Evolutionary conservation across 306 rosid genomes (phyloP).

Genomic region (Styphnolobium japonicum): DNA sequence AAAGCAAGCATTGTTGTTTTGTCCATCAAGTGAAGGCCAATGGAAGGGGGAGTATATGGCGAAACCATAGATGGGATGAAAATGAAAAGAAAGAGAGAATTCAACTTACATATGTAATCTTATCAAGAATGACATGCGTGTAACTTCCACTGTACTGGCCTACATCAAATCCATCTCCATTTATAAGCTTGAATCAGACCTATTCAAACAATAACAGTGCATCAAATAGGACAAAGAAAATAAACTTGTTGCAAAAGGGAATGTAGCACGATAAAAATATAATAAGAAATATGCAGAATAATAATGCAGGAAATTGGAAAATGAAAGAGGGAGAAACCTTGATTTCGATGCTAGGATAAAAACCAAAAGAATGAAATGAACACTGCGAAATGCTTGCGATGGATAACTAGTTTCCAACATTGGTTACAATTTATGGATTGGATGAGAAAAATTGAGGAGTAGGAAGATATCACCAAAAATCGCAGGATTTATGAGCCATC

Average conservation of each 20-base stretch:
- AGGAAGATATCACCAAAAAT: not conserved
- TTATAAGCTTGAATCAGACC: constrained; percentile 71
- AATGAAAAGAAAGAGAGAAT: not conserved
- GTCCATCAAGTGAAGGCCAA: not conserved
- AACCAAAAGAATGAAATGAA: constrained; percentile 70
- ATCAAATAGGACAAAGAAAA: not conserved
- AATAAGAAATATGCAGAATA: too few species aligned
- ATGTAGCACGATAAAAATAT: too few species aligned
- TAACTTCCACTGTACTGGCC: constrained; percentile 57
- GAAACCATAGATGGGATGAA: not conserved
- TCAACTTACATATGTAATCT: constrained; percentile 51
- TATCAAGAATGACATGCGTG: constrained; percentile 76
- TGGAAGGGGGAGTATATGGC: not conserved
- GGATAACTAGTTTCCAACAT: constrained; percentile 42
- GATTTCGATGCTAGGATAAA: constrained; percentile 45
- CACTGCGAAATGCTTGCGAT: constrained; percentile 49
- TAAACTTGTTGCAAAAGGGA: too few species aligned
- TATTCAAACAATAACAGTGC: constrained; percentile 9
- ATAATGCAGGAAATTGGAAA: too few species aligned
- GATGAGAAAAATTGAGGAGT: not conserved
- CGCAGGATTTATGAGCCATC: too few species aligned
- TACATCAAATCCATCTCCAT: constrained; percentile 73
- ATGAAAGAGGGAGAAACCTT: constrained; percentile 38
- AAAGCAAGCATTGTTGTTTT: not conserved
- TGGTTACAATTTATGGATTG: not conserved